Evolutionary conservation across 2,329 filamentous ascomycete genomes (phyloP).

Genomic region (Ceratocystiopsis brevicomis): DNA sequence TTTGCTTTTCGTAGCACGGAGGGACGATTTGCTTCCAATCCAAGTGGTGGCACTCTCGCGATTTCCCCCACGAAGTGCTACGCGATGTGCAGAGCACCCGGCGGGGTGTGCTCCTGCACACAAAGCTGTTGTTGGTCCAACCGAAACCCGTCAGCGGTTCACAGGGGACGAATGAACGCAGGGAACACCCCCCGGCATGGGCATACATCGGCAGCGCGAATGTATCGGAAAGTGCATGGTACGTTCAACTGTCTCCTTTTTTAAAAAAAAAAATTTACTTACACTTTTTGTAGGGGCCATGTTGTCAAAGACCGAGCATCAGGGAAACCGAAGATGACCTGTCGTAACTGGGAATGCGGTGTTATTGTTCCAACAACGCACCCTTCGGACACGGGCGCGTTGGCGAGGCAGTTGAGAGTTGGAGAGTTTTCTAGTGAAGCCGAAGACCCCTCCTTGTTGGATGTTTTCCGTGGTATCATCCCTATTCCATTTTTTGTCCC

Average conservation of each 20-base stretch:
- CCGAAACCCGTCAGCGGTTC: conserved; percentile 9
- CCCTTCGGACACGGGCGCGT: conserved; percentile 1
- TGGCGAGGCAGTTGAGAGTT: background rate
- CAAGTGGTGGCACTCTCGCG: conserved; percentile 49
- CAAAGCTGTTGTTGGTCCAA: conserved; percentile 47
- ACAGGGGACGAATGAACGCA: background rate
- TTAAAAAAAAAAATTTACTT: background rate
- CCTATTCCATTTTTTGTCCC: conserved; percentile 48
- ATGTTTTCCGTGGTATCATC: conserved; percentile 33
- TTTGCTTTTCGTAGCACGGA: conserved; percentile 29
- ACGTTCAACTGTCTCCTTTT: conserved; percentile 16
- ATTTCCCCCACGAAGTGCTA: conserved; percentile 54
- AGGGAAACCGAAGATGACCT: conserved; percentile 55
- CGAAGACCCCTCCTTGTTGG: conserved; percentile 12
- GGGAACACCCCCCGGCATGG: conserved; percentile 32
- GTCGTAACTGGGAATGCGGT: conserved; percentile 91
- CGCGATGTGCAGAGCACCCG: conserved; percentile 59
- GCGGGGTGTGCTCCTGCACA: conserved; percentile 64
- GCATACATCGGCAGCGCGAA: conserved; percentile 84
- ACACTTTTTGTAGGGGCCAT: conserved; percentile 41
- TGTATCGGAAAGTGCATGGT: conserved; percentile 84
- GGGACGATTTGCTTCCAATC: conserved; percentile 69
- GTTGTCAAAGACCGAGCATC: conserved; percentile 50
- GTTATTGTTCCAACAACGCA: conserved; percentile 47
- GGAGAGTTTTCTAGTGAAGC: background rate